Evolutionary conservation across 148 eudicot genomes (phyloP).

Genomic region (Bassia scoparia): DNA sequence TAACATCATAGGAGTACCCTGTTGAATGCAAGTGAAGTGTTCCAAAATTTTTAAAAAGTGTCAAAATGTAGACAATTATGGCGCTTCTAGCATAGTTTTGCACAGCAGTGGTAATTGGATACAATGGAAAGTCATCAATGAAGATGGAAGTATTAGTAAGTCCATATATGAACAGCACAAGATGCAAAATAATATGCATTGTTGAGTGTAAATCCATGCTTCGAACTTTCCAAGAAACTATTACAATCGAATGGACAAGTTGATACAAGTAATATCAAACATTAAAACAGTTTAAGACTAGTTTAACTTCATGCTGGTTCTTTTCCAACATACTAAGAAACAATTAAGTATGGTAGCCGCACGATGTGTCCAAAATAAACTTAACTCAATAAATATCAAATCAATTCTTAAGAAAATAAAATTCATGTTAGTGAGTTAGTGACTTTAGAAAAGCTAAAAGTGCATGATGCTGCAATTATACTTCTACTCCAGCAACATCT

Average conservation of each 20-base stretch:
- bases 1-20: slow-evolving; percentile 99
- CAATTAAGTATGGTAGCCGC: neutral
- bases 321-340: neutral
- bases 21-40: slow-evolving; percentile 8
- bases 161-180: neutral
- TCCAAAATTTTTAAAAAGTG: neutral
- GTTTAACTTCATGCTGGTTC: no score
- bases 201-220: neutral
- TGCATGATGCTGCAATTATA: neutral
- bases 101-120: neutral
- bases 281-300: no score
- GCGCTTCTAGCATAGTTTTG: neutral
- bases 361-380: neutral
- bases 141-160: neutral
- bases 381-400: neutral
- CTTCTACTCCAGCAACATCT: neutral
- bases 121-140: neutral
- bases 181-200: neutral
- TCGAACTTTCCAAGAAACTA: neutral
- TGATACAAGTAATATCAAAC: no score
- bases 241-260: neutral
- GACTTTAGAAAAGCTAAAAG: neutral
- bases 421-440: neutral
- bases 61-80: neutral
- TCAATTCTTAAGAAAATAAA: neutral